These are phyloP conservation scores for Chlorokybus atmophyticus DNA, from an alignment of 139 green algal genomes.

Conservation along the genomic window DNA sequence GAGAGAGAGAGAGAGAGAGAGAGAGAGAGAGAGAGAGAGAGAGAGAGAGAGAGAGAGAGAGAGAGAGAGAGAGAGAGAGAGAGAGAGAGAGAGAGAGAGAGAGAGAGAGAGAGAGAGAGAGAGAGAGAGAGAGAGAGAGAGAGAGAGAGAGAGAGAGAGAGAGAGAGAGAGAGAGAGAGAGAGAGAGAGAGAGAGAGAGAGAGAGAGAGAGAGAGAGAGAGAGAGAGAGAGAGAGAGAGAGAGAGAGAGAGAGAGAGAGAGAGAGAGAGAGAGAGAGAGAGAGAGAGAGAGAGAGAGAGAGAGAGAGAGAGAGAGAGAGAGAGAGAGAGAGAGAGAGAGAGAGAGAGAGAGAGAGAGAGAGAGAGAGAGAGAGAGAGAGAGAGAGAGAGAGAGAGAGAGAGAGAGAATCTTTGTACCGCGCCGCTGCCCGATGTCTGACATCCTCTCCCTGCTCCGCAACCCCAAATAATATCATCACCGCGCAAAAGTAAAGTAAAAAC, in stretches of 20 bases:
- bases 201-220: not conserved
- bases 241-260: constrained; percentile 3
- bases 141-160: not conserved
- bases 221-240: not conserved
- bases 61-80: constrained; percentile 3
- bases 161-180: not conserved
- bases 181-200: not conserved
- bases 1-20: not conserved
- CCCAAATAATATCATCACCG: no score
- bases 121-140: constrained; percentile 1
- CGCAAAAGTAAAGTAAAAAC: no score
- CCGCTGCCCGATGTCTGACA: no score
- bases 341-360: not conserved
- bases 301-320: constrained; percentile 3
- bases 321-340: constrained; percentile 1
- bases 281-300: constrained; percentile 1
- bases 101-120: constrained; percentile 3
- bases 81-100: constrained; percentile 1
- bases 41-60: not conserved
- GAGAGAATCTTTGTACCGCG: no score
- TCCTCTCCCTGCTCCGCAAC: no score
- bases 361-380: not conserved
- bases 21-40: constrained; percentile 3
- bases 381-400: constrained; percentile 3
- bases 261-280: constrained; percentile 3